Evolutionary conservation across 257 asterid genomes (phyloP).

Genomic region (Capsicum chinense): DNA sequence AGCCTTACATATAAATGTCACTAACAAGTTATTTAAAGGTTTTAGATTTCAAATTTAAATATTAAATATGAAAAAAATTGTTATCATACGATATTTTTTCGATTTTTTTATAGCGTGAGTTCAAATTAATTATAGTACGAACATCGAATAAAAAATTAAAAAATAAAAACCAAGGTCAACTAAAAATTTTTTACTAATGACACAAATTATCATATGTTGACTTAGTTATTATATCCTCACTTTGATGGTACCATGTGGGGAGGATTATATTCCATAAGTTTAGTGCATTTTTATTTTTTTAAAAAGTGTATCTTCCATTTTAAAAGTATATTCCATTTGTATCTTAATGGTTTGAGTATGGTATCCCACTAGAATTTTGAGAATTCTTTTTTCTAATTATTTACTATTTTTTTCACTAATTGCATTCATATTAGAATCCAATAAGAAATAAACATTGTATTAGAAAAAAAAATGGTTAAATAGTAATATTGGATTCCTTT

Average conservation of each 20-base stretch:
- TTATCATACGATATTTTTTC: too few species aligned
- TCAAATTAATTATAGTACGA: background rate
- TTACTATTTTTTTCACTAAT: too few species aligned
- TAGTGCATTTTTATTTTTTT: background rate
- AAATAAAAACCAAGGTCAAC: background rate
- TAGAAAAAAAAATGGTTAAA: too few species aligned
- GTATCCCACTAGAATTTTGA: background rate
- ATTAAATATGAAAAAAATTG: too few species aligned
- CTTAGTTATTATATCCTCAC: background rate
- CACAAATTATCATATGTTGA: slow-evolving; percentile 11
- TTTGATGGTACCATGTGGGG: slow-evolving; percentile 3
- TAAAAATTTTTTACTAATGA: background rate
- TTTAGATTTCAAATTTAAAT: too few species aligned
- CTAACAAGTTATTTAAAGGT: too few species aligned
- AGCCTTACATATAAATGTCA: too few species aligned
- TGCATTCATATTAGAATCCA: too few species aligned
- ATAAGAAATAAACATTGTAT: too few species aligned
- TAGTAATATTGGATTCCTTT: too few species aligned
- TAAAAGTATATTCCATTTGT: background rate
- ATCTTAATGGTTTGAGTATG: background rate
- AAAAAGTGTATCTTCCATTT: background rate
- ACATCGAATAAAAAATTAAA: background rate
- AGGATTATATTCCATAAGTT: background rate
- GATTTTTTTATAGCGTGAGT: background rate
- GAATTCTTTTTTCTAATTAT: background rate